phyloP scores from a whole-genome alignment of 2,329 filamentous ascomycete genomes.

The Fusarium siculi region DNA sequence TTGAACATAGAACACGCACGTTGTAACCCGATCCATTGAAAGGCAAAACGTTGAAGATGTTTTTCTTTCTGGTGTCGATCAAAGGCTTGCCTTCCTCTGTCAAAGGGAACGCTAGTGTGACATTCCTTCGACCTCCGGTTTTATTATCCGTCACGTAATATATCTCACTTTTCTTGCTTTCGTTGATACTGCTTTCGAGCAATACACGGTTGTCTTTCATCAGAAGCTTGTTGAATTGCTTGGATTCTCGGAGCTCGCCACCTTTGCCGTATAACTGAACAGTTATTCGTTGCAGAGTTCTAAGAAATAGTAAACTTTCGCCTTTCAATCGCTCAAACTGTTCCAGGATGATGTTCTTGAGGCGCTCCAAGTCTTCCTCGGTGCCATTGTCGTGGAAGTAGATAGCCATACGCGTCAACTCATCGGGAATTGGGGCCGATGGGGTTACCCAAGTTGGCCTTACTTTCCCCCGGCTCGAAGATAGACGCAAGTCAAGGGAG shows the following conservation, averaged over 20 bases:
- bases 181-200: no score
- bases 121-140: no score
- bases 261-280: not conserved
- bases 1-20: no score
- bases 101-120: no score
- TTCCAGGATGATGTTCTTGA: accelerated
- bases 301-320: not conserved
- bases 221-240: accelerated
- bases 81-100: no score
- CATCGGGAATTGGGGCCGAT: accelerated
- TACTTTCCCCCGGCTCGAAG: accelerated
- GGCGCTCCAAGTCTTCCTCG: not conserved
- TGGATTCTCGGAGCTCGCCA: not conserved
- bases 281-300: accelerated
- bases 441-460: not conserved
- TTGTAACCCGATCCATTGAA: no score
- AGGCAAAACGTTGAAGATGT: no score
- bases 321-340: not conserved
- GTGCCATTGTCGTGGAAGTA: not conserved
- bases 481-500: not conserved
- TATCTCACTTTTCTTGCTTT: no score
- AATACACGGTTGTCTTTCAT: not conserved
- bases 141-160: no score
- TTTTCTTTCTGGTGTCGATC: no score
- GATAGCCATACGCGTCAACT: not conserved